phyloP scores from a whole-genome alignment of 2,329 filamentous ascomycete species.

The Xylariaceae sp. region DNA sequence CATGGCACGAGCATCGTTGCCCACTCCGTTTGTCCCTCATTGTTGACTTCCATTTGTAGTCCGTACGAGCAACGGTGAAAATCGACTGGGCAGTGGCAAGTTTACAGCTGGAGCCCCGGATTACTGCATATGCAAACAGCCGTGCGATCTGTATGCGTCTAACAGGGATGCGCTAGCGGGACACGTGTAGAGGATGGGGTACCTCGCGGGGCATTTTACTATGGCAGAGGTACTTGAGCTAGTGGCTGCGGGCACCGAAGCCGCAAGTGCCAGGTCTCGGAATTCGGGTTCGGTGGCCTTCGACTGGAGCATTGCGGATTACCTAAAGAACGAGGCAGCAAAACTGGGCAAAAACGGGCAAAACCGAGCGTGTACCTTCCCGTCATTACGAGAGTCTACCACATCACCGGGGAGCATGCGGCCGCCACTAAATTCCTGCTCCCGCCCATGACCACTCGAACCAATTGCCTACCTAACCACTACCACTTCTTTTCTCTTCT shows the following conservation, averaged over 20 bases:
- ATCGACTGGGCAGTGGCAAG: no score
- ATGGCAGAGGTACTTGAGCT: neutral
- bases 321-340: neutral
- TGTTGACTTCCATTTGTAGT: no score
- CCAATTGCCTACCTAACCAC: neutral
- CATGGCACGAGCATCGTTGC: no score
- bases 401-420: slow-evolving; percentile 2
- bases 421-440: neutral
- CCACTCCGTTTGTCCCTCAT: no score
- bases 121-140: neutral
- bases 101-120: neutral
- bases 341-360: neutral
- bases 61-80: no score
- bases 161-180: no score
- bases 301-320: neutral
- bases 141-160: no score
- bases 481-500: neutral
- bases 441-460: neutral
- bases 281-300: slow-evolving; percentile 8
- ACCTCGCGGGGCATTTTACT: neutral
- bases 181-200: neutral
- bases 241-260: neutral
- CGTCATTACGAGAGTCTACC: neutral
- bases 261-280: neutral
- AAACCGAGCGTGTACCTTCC: neutral